These are phyloP conservation scores for Chloris gayana DNA, from an alignment of 176 grass and related monocot genomes.

Conservation along the genomic window DNA sequence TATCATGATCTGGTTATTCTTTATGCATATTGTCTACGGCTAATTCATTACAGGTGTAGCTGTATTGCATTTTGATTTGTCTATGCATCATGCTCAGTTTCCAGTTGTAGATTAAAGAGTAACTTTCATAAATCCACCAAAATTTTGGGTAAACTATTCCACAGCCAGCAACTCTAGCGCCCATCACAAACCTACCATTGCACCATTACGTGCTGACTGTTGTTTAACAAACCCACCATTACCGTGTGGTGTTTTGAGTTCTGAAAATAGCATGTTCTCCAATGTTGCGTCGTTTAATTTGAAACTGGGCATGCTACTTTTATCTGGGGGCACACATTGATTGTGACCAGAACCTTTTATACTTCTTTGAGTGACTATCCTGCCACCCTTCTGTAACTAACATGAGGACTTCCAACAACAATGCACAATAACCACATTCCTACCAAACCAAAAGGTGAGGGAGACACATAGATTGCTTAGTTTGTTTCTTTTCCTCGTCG, in stretches of 20 bases:
- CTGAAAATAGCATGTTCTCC: slow-evolving; percentile 16
- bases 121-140: neutral
- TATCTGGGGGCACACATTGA: neutral
- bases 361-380: neutral
- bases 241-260: neutral
- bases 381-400: slow-evolving; percentile 18
- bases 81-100: neutral
- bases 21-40: neutral
- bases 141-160: neutral
- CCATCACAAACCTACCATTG: neutral
- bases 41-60: slow-evolving; percentile 4
- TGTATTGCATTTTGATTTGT: neutral
- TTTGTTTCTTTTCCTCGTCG: neutral
- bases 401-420: neutral
- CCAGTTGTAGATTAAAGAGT: neutral
- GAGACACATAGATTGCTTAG: slow-evolving; percentile 18
- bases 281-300: neutral
- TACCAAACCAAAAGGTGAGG: slow-evolving; percentile 38
- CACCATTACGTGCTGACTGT: no score
- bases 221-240: neutral
- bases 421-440: slow-evolving; percentile 28
- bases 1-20: slow-evolving; percentile 15
- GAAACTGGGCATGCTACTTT: neutral
- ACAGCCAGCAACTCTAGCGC: neutral
- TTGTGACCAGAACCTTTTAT: neutral